A percentile compares a stretch with the other conserved stretches of the same genome.
These are phyloP conservation scores for Penicillium dipodomyicola DNA, from an alignment of 495 filamentous ascomycete genomes.

Conservation along the genomic window DNA sequence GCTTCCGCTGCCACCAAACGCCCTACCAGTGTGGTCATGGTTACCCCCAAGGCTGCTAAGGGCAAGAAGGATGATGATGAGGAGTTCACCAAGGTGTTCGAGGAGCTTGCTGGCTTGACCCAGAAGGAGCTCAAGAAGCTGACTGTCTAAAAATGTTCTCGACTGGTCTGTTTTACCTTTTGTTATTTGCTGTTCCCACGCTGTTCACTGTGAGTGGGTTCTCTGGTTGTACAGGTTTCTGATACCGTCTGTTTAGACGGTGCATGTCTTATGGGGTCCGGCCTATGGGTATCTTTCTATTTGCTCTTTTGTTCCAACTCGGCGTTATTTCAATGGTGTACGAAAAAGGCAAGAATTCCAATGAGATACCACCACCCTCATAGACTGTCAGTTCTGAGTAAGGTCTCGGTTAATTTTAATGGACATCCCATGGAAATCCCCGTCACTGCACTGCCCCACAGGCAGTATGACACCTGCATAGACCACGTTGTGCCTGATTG, in stretches of 20 bases:
- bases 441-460: not conserved
- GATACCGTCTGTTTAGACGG: conserved; percentile 42
- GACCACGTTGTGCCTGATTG: not conserved
- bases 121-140: conserved; percentile 63
- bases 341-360: conserved; percentile 45
- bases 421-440: not conserved
- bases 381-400: conserved; percentile 6
- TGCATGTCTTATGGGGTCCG: conserved; percentile 48
- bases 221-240: conserved; percentile 48
- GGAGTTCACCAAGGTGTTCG: conserved; percentile 70
- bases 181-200: conserved; percentile 26
- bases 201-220: conserved; percentile 33
- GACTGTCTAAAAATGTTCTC: conserved; percentile 39
- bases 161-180: conserved; percentile 27
- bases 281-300: conserved; percentile 45
- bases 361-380: conserved; percentile 28
- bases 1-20: conserved; percentile 89
- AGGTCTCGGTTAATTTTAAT: not conserved
- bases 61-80: conserved; percentile 56
- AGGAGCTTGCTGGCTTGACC: conserved; percentile 68
- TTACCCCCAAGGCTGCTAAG: conserved; percentile 57
- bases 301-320: conserved; percentile 40
- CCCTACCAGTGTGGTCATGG: conserved; percentile 92
- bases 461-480: conserved; percentile 4
- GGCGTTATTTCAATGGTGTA: conserved; percentile 49